A percentile compares a stretch with the other conserved stretches of the same genome.
Conservation (phyloP, 208 protist genomes). For the Leishmania gerbilli region DNA sequence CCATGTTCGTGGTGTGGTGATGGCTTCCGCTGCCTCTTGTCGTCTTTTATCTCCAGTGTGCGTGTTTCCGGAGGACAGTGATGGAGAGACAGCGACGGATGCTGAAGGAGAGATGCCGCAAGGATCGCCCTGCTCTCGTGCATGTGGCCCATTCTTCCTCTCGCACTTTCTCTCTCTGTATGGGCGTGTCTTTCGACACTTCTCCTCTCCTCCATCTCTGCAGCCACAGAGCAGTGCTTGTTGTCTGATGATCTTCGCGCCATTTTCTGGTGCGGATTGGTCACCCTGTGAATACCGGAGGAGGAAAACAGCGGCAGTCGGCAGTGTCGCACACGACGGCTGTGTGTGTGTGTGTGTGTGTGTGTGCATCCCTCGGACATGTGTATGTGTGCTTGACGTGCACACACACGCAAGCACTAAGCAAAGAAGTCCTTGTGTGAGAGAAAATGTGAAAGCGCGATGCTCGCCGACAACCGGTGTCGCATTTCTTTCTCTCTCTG, state of each 20-base stretch:
- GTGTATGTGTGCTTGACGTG: neutral
- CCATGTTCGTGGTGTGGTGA: neutral
- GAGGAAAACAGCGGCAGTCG: neutral
- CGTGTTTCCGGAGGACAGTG: neutral
- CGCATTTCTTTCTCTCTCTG: neutral
- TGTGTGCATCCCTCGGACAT: neutral
- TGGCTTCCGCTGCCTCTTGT: neutral
- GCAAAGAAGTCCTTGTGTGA: neutral
- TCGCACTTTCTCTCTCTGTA: neutral
- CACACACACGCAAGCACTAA: neutral
- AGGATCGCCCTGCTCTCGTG: neutral
- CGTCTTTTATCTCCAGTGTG: neutral
- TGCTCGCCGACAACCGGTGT: neutral
- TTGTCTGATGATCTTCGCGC: neutral
- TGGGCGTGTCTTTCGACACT: neutral
- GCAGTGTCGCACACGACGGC: neutral
- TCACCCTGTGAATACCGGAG: neutral
- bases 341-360: neutral
- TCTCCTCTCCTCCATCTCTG: neutral
- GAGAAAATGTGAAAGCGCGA: neutral
- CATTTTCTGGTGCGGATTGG: neutral
- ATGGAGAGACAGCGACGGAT: neutral
- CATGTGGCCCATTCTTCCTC: neutral
- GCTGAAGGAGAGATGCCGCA: neutral
- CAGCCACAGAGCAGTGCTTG: neutral